Conservation (phyloP, 441 rosid genomes). For the Bruguiera hainesii region DNA sequence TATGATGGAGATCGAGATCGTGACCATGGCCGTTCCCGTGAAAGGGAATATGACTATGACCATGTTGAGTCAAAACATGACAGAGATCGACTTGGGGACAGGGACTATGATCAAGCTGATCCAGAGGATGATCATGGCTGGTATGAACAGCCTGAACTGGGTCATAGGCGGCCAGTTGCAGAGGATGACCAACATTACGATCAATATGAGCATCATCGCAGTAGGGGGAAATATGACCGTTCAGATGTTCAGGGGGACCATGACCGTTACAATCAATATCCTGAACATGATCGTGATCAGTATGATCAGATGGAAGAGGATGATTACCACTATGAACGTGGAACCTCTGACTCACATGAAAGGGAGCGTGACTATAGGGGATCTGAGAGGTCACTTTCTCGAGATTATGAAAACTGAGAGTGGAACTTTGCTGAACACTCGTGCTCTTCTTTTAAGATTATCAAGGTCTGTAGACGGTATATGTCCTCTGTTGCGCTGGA, state of each 20-base stretch:
- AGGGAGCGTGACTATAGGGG: slow-evolving; percentile 32
- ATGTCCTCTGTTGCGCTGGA: neutral
- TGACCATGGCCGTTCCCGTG: slow-evolving; percentile 61
- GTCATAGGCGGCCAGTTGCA: slow-evolving; percentile 41
- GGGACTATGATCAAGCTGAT: slow-evolving; percentile 55
- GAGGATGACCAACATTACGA: slow-evolving; percentile 40
- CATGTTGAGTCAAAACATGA: slow-evolving; percentile 61
- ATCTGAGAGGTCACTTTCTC: slow-evolving; percentile 28
- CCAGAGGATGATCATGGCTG: slow-evolving; percentile 54
- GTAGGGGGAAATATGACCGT: slow-evolving; percentile 38
- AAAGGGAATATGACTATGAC: slow-evolving; percentile 59
- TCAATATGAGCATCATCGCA: slow-evolving; percentile 50
- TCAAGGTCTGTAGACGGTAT: neutral
- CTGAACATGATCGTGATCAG: slow-evolving; percentile 45
- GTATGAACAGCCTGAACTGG: slow-evolving; percentile 51
- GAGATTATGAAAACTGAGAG: slow-evolving; percentile 25
- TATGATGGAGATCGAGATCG: slow-evolving; percentile 49
- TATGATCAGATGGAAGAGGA: slow-evolving; percentile 62
- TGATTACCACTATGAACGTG: slow-evolving; percentile 40
- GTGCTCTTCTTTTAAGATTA: neutral
- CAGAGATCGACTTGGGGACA: slow-evolving; percentile 45
- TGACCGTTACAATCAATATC: slow-evolving; percentile 62
- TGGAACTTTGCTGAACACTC: slow-evolving; percentile 2
- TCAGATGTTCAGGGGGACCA: slow-evolving; percentile 43
- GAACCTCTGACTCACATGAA: slow-evolving; percentile 32